A percentile compares a stretch with the other conserved stretches of the same genome.
Conservation (phyloP, 345 rosid genomes). For the Arabidopsis arenosa region DNA sequence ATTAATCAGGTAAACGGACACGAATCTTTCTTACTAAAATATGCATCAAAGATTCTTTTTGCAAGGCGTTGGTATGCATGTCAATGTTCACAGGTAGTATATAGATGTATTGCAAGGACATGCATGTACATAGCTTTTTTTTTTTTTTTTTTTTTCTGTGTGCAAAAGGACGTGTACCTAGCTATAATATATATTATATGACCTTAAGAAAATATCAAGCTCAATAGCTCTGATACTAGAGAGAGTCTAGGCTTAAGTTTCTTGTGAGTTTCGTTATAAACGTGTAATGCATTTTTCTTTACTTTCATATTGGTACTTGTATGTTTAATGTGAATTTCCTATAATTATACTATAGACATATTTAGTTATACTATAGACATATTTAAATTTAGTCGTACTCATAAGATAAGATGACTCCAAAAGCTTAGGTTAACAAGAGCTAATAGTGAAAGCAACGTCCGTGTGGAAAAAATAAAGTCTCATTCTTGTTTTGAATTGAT, state of each 20-base stretch:
- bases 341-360: neutral
- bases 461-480: constrained; percentile 37
- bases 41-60: constrained; percentile 10
- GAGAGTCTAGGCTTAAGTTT: constrained; percentile 16
- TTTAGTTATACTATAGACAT: neutral
- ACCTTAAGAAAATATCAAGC: constrained; percentile 1
- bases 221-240: neutral
- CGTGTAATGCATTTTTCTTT: constrained; percentile 30
- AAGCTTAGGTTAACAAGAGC: constrained; percentile 11
- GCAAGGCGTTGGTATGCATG: constrained; percentile 14
- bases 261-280: constrained; percentile 26
- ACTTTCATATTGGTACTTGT: constrained; percentile 6
- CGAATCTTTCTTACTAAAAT: constrained; percentile 16
- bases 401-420: constrained; percentile 26
- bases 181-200: neutral
- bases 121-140: neutral
- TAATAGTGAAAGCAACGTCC: constrained; percentile 40
- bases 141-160: too few relatives aligned
- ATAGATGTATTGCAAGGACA: neutral
- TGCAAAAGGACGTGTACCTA: too few relatives aligned
- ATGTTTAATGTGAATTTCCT: neutral
- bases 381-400: neutral
- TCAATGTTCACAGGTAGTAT: neutral
- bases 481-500: constrained; percentile 10
- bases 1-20: constrained; percentile 9